Conservation (phyloP, 257 asterid genomes). For the Plantago elongata region DNA sequence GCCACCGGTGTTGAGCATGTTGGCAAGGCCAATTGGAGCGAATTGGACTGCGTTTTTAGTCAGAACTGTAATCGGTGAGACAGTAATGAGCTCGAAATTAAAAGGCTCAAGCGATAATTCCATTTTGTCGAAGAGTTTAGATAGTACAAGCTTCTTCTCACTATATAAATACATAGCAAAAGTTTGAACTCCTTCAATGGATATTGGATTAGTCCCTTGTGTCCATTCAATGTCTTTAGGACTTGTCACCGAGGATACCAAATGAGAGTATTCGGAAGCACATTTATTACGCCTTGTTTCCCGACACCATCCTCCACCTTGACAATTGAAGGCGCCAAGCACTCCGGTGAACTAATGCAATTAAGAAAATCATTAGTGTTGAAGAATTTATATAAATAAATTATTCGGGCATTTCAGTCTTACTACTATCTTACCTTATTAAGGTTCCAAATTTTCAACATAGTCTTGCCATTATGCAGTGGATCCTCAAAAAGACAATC, state of each 20-base stretch:
- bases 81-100: conserved; percentile 58
- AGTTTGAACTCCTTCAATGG: conserved; percentile 33
- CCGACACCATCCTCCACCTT: conserved; percentile 93
- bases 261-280: conserved; percentile 56
- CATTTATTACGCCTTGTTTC: conserved; percentile 70
- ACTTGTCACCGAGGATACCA: conserved; percentile 43
- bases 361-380: not conserved
- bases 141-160: conserved; percentile 42
- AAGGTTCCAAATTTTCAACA: conserved; percentile 87
- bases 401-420: no score
- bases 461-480: conserved; percentile 75
- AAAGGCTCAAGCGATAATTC: conserved; percentile 54
- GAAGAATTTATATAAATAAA: no score
- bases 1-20: conserved; percentile 75
- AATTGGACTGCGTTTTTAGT: conserved; percentile 30
- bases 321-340: conserved; percentile 85
- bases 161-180: conserved; percentile 47
- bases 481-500: conserved; percentile 86
- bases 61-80: conserved; percentile 36
- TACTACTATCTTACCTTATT: conserved; percentile 58
- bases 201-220: conserved; percentile 44
- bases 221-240: conserved; percentile 70
- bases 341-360: conserved; percentile 70
- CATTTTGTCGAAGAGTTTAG: conserved; percentile 36
- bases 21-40: conserved; percentile 60